phyloP scores from a whole-genome alignment of 2,329 filamentous ascomycete species.

The Penicillium sp. region DNA sequence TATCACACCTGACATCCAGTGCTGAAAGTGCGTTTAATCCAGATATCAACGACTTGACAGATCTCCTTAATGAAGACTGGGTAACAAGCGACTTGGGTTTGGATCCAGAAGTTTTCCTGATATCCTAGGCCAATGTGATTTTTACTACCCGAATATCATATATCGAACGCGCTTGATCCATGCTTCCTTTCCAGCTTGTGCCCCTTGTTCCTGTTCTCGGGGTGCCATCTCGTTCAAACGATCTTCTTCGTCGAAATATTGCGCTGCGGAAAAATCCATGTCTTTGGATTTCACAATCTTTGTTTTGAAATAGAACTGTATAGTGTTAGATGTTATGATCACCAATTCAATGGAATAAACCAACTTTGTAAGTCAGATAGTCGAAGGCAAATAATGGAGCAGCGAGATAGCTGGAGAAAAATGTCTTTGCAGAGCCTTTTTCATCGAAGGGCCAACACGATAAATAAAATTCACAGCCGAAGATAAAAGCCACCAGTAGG shows the following conservation, averaged over 20 bases:
- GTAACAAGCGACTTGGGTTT: slow-evolving; percentile 4
- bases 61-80: slow-evolving; percentile 13
- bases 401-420: slow-evolving; percentile 34
- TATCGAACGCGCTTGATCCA: slow-evolving; percentile 17
- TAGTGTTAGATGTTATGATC: not conserved
- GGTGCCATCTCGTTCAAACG: slow-evolving; percentile 12
- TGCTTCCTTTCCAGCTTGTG: not conserved
- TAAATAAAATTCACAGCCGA: slow-evolving; percentile 35
- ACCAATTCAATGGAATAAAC: not conserved
- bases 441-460: slow-evolving; percentile 31
- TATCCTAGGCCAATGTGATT: not conserved
- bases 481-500: slow-evolving; percentile 28
- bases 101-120: slow-evolving; percentile 6
- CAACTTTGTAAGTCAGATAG: slow-evolving; percentile 28
- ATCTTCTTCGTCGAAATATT: slow-evolving; percentile 27
- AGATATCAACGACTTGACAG: slow-evolving; percentile 7
- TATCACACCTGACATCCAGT: slow-evolving; percentile 4
- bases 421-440: slow-evolving; percentile 30
- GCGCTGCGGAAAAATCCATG: slow-evolving; percentile 25
- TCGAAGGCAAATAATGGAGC: slow-evolving; percentile 33
- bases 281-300: slow-evolving; percentile 22
- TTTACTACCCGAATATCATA: slow-evolving; percentile 13
- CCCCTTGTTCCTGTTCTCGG: not conserved
- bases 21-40: slow-evolving; percentile 2
- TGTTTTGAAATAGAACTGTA: slow-evolving; percentile 22